These are phyloP conservation scores for Caryopteris hybrid DNA, from an alignment of 305 asterid species.

Conservation along the genomic window DNA sequence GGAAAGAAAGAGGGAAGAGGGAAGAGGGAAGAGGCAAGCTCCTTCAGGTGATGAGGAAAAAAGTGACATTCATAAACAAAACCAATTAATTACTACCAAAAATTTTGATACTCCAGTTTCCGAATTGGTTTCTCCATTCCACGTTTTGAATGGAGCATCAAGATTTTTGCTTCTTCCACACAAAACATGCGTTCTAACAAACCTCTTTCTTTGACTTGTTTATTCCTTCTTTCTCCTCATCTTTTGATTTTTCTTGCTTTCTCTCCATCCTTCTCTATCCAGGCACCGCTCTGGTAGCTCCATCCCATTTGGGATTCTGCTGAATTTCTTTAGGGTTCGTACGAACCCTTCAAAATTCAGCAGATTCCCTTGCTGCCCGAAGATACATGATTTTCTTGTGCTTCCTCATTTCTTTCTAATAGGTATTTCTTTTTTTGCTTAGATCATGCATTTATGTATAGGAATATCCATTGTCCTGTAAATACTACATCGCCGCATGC, in stretches of 20 bases:
- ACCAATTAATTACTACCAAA: background rate
- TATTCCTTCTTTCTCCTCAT: background rate
- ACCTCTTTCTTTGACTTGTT: background rate
- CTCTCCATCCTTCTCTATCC: background rate
- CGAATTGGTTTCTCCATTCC: background rate
- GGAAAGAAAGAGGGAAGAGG: background rate
- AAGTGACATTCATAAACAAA: background rate
- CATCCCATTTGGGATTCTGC: conserved; percentile 27
- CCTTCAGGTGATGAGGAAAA: conserved; percentile 27
- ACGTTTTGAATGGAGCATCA: background rate
- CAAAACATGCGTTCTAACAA: background rate
- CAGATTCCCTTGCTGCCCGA: conserved; percentile 23
- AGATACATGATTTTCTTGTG: background rate
- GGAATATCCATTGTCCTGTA: too few relatives aligned
- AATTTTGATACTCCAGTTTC: background rate
- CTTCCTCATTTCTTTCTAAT: conserved; percentile 4
- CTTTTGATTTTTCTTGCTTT: background rate
- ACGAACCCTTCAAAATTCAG: conserved; percentile 37
- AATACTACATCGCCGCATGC: too few relatives aligned
- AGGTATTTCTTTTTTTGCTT: conserved; percentile 9
- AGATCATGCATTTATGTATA: too few relatives aligned
- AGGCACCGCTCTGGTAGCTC: background rate
- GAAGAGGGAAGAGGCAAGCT: conserved; percentile 6
- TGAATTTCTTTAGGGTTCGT: conserved; percentile 35
- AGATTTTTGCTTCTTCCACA: conserved; percentile 8